Evolutionary conservation across 331 rosid species (phyloP), one percentile per base, ranked within the genome.

Genomic region (Dryas integrifolia): DNA sequence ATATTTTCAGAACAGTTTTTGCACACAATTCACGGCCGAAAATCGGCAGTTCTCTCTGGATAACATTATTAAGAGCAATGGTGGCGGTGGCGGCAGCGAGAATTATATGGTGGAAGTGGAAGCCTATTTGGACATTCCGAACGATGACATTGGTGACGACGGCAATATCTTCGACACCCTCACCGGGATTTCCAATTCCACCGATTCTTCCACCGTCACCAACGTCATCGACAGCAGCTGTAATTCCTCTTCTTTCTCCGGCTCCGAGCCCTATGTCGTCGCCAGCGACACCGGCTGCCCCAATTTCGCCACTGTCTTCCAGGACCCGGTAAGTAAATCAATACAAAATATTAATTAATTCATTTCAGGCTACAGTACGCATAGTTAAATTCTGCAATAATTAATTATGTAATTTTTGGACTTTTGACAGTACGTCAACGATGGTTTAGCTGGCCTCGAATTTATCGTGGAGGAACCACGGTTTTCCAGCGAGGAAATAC

Each of bases 371-470:
- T 21, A 30, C 35, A 30, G 35, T 30, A 21, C 24, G 24, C 24
- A 30, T 30, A 30, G 35, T 30, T 30, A 21, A 21, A 21, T 21
- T 21, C 24, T 21, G 24, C 24, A 21, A 30, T 30, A 30, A 30
- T 2, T 41, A 8, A 16, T 44, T 7, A 3, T 6, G 7, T 13
- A 24, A 47, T 57, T 5, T 6, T 39, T 14, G 12, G 12, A 41
- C 0, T 11, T 16, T 61, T 40, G 1, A n/a, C 88, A 94, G 99
- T 86, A 82, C 35, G 35, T 30, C 35, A 30, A 30, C 64, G 97
- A 95, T 70, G 99, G 92, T 57, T 67, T 88, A 53, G 97, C 96
- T 12, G 97, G 89, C 78, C 86, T 95, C 63, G 99, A 95, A 79
- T 95, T 97, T 84, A 81, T 92, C 55, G 90, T 72, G n/a, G 99